Conservation (phyloP, 2,329 filamentous ascomycete genomes). For the Colletotrichum sidae region DNA sequence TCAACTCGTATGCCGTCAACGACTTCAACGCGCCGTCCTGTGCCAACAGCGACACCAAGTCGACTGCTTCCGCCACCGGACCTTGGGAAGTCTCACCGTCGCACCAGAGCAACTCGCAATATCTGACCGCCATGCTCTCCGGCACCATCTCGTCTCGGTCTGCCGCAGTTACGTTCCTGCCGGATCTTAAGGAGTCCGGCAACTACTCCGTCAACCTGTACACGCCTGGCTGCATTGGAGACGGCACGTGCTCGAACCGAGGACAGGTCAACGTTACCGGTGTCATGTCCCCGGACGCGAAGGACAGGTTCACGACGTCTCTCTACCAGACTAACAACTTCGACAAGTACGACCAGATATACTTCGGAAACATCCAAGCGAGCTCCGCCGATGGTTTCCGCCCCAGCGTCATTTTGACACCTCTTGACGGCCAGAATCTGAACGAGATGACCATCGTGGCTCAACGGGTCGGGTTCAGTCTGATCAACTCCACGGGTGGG, state of each 20-base stretch:
- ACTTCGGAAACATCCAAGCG: constrained; percentile 85
- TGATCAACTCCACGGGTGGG: constrained; percentile 79
- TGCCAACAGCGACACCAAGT: constrained; percentile 66
- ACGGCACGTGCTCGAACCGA: constrained; percentile 79
- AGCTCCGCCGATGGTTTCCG: constrained; percentile 75
- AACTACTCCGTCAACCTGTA: constrained; percentile 93
- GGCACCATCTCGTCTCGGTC: constrained; percentile 66
- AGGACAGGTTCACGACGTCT: constrained; percentile 65
- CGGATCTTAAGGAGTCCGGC: constrained; percentile 87
- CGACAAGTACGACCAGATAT: constrained; percentile 96
- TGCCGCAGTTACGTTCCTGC: constrained; percentile 80
- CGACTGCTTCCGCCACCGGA: constrained; percentile 76
- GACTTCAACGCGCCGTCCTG: constrained; percentile 91
- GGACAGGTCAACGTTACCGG: constrained; percentile 87
- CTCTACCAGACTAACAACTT: constrained; percentile 94
- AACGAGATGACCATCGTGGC: constrained; percentile 83
- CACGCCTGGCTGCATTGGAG: constrained; percentile 89
- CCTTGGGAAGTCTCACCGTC: constrained; percentile 80
- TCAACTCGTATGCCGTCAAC: constrained; percentile 86
- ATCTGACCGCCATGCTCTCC: constrained; percentile 76
- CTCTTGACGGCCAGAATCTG: constrained; percentile 71
- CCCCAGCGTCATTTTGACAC: constrained; percentile 82
- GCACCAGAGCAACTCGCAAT: constrained; percentile 77
- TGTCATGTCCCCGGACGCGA: constrained; percentile 66
- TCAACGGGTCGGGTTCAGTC: constrained; percentile 83